A percentile compares a stretch with the other conserved stretches of the same genome.
Conservation (phyloP, 164 flowering plant species). For the Kalanchoe fedtschenkoi region DNA sequence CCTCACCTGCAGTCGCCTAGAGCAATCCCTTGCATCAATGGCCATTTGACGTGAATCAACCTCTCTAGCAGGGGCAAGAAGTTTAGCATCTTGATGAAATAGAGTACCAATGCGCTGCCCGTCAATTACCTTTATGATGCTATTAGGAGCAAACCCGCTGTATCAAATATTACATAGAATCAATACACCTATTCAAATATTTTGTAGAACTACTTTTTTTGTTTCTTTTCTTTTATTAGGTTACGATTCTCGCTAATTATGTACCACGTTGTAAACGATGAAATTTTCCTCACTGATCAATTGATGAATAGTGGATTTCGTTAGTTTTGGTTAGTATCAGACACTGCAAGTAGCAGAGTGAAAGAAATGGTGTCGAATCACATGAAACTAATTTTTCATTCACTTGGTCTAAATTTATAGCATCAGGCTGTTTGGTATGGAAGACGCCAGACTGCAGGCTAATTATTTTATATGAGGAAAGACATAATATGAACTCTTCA, state of each 20-base stretch:
- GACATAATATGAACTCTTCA: no score
- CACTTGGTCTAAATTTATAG: no score
- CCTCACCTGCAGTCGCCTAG: conserved; percentile 72
- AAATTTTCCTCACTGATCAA: neutral
- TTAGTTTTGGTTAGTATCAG: neutral
- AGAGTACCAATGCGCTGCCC: conserved; percentile 72
- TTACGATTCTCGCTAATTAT: no score
- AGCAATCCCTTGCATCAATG: conserved; percentile 76
- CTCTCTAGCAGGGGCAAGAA: conserved; percentile 35
- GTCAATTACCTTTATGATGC: conserved; percentile 47
- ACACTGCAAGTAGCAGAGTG: neutral
- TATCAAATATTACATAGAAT: neutral
- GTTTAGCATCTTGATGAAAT: conserved; percentile 71
- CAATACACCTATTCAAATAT: neutral
- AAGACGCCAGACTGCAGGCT: no score
- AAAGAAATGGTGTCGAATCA: no score
- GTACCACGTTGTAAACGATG: neutral
- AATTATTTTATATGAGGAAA: no score
- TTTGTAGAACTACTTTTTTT: neutral
- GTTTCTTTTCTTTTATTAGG: neutral
- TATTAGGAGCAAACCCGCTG: conserved; percentile 62
- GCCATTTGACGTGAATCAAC: conserved; percentile 71
- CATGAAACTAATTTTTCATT: no score
- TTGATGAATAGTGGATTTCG: neutral
- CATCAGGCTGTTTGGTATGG: no score